Percentiles rank a stretch among this genome's conserved stretches.
These are phyloP conservation scores for Rhynchosporium graminicola DNA, from an alignment of 2,329 filamentous ascomycete genomes.

Conservation along the genomic window DNA sequence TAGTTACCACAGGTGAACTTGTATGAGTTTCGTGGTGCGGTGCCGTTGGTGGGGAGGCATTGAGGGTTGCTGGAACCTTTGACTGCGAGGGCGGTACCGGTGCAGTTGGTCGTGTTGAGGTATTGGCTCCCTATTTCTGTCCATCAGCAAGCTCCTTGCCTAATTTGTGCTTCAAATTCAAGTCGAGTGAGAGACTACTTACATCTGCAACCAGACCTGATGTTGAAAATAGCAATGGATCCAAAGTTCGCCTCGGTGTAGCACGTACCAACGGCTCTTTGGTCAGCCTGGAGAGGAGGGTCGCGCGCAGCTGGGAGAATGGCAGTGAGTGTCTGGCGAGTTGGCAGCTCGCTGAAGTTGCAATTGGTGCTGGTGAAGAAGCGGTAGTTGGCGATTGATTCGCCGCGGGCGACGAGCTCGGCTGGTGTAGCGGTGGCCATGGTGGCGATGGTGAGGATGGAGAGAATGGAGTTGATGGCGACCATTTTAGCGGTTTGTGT, in stretches of 20 bases:
- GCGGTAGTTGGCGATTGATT: not conserved
- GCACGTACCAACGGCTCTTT: not conserved
- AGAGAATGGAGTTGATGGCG: not conserved
- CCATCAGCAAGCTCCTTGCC: not conserved
- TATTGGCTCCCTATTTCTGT: not conserved
- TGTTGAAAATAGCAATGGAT: not conserved
- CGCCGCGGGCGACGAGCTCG: not conserved
- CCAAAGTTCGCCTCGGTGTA: not conserved
- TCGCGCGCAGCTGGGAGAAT: not conserved
- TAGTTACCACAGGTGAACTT: conserved; percentile 6
- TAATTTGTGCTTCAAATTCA: no score
- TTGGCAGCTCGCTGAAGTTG: not conserved
- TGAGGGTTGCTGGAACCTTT: not conserved
- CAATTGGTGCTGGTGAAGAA: not conserved
- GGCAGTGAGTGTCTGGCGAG: not conserved
- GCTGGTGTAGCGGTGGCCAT: not conserved
- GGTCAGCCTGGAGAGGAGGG: not conserved
- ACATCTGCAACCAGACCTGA: not conserved
- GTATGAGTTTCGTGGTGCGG: conserved; percentile 5
- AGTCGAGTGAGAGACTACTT: not conserved
- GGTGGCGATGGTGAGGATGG: not conserved
- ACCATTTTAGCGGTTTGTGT: not conserved
- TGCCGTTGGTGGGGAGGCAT: not conserved
- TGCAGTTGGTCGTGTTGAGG: not conserved
- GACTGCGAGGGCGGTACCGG: not conserved